Evolutionary conservation across 2,329 filamentous ascomycete genomes (phyloP), one percentile per base, ranked within the genome.

Genomic region (Diplodia scrobiculata): DNA sequence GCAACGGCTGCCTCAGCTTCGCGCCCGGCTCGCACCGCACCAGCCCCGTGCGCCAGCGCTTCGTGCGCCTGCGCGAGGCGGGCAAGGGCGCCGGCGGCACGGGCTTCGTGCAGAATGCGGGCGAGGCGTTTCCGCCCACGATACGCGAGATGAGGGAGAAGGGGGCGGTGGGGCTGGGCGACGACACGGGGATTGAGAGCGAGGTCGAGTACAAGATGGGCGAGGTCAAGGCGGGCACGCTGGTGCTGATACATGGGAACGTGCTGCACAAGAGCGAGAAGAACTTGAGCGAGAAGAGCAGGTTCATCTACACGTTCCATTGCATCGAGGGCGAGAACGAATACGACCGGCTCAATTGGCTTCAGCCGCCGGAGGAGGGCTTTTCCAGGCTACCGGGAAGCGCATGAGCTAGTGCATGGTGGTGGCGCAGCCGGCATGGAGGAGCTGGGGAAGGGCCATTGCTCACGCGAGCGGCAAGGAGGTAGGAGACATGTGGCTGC

Each of bases 221-320:
- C 3, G 91, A 97, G 81, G 92, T 98, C 65, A 94, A 93, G 80
- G 92, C 93, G 0, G 95, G 95, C 0, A 91, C 90, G 54, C 77
- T 99, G 77, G 92, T 98, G 55, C 79, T 99, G 68, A 98, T 99
- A 70, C 94, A 99, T 80, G 95, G 95, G 1, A 98, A 98, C 78
- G 80, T 97, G 72, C 76, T 98, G 80, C 95, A 99, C 79, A 96
- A 96, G 86, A 97, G 93, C 76, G 92, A 97, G 85, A 91, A 86
- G 83, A 99, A 99, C 76, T 84, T 86, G 66, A 96, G 93, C 76
- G 79, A 84, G 69, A 94, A 91, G 82, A 92, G 93, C 25, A 84
- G 94, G 70, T 96, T 95, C 75, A 97, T 97, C 64, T 99, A 98
- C 79, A 98, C 95, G 0, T 99, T 98, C 77, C 95, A 99, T 81